Conservation (phyloP, 2,329 filamentous ascomycete species). For the Cryphonectria naterciae region DNA sequence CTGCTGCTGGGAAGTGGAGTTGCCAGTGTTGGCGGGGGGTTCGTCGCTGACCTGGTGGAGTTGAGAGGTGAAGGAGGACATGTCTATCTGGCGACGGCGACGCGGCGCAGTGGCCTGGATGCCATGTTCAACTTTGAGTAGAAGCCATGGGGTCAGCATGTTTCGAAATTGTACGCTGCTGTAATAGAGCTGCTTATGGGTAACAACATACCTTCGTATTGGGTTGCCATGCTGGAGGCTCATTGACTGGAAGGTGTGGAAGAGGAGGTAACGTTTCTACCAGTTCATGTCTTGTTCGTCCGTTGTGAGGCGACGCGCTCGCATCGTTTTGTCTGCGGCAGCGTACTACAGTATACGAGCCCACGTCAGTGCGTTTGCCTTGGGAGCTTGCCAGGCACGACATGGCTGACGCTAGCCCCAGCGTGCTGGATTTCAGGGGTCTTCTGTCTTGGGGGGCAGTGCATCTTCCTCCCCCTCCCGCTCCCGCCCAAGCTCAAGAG, state of each 20-base stretch:
- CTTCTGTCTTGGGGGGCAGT: background rate
- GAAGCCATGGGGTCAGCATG: constrained; percentile 15
- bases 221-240: constrained; percentile 51
- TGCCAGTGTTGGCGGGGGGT: constrained; percentile 38
- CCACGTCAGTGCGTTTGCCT: constrained; percentile 12
- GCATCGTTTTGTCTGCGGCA: background rate
- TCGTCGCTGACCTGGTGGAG: constrained; percentile 52
- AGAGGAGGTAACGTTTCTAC: background rate
- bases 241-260: background rate
- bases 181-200: background rate
- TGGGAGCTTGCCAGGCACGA: constrained; percentile 7
- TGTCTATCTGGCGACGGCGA: constrained; percentile 61
- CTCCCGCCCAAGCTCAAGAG: too few species aligned
- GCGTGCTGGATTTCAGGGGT: background rate
- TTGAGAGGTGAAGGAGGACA: constrained; percentile 65
- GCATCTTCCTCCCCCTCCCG: too few species aligned
- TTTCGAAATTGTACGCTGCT: background rate
- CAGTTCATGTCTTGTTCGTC: background rate
- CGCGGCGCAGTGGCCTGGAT: constrained; percentile 51
- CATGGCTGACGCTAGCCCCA: constrained; percentile 9
- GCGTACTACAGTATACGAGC: too few species aligned
- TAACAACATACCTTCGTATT: constrained; percentile 55
- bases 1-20: constrained; percentile 35
- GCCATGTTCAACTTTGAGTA: constrained; percentile 65
- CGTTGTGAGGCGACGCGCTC: background rate